Conservation (phyloP, 2,329 filamentous ascomycete species). For the Xylaria sp. region DNA sequence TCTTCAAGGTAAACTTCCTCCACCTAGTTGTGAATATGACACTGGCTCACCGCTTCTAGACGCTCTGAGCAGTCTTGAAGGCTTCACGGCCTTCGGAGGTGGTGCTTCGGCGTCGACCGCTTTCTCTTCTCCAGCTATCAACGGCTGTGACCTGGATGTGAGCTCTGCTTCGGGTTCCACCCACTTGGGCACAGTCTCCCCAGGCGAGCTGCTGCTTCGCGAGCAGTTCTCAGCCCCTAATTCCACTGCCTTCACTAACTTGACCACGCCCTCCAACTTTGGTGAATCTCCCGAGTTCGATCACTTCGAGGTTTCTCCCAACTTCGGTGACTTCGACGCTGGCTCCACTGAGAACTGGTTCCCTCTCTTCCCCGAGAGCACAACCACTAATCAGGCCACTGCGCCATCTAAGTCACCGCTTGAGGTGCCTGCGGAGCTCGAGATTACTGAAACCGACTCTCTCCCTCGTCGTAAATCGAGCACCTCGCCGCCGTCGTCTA, state of each 20-base stretch:
- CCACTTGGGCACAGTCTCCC: constrained; percentile 80
- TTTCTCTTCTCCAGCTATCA: constrained; percentile 64
- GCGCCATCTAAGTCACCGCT: constrained; percentile 56
- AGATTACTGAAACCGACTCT: constrained; percentile 56
- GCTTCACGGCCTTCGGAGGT: constrained; percentile 67
- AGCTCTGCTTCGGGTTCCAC: constrained; percentile 61
- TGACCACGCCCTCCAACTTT: constrained; percentile 85
- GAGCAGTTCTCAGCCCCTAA: constrained; percentile 81
- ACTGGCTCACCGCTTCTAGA: constrained; percentile 51
- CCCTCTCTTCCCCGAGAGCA: constrained; percentile 72
- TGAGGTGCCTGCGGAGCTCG: constrained; percentile 60
- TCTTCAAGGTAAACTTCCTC: constrained; percentile 62
- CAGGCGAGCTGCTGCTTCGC: constrained; percentile 80
- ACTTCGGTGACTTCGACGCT: constrained; percentile 72
- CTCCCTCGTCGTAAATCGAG: constrained; percentile 61
- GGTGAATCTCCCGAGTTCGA: constrained; percentile 82
- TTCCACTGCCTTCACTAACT: constrained; percentile 81
- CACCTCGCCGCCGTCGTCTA: constrained; percentile 57
- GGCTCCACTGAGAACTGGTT: constrained; percentile 71
- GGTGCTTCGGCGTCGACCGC: constrained; percentile 59
- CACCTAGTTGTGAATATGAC: constrained; percentile 5
- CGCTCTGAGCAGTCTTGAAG: constrained; percentile 69
- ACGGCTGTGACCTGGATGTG: constrained; percentile 62
- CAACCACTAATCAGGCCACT: constrained; percentile 41
- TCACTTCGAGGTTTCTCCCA: constrained; percentile 81